These are phyloP conservation scores for Teunomyces funiuensis DNA, from an alignment of 805 yeast genomes.

Conservation along the genomic window DNA sequence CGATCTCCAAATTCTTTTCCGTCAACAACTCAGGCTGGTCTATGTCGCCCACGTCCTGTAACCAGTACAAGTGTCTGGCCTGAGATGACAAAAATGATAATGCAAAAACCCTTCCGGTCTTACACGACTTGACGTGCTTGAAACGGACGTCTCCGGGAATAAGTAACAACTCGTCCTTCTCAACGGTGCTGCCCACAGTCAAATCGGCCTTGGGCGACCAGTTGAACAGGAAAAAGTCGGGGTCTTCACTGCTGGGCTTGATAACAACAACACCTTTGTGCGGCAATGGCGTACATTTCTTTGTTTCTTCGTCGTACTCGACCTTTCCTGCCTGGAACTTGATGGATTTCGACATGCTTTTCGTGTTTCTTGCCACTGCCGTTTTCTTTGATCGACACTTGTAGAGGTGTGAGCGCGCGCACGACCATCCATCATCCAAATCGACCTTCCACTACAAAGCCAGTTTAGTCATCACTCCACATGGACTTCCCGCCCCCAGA, in stretches of 20 bases:
- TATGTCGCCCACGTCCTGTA: constrained; percentile 72
- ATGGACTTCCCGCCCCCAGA: constrained; percentile 61
- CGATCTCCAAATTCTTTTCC: constrained; percentile 52
- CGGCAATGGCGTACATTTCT: constrained; percentile 67
- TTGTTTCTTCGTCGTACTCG: constrained; percentile 57
- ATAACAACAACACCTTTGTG: constrained; percentile 67
- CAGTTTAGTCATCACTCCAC: neutral
- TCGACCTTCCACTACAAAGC: neutral
- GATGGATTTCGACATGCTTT: constrained; percentile 23
- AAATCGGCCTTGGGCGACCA: constrained; percentile 69
- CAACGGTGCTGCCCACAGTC: constrained; percentile 37
- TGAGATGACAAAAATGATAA: constrained; percentile 64
- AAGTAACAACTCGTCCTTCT: constrained; percentile 63
- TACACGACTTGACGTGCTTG: constrained; percentile 66
- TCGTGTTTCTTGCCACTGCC: constrained; percentile 2
- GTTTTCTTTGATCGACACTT: constrained; percentile 1
- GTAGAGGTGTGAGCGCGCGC: neutral
- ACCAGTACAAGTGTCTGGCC: constrained; percentile 64
- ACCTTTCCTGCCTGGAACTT: constrained; percentile 82
- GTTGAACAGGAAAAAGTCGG: constrained; percentile 63
- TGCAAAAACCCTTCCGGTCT: constrained; percentile 74
- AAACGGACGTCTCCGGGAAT: constrained; percentile 87
- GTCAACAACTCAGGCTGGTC: constrained; percentile 59
- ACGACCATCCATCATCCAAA: constrained; percentile 5
- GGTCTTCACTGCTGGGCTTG: constrained; percentile 65